Conservation (phyloP, 345 rosid species). For the Kandelia obovata region DNA sequence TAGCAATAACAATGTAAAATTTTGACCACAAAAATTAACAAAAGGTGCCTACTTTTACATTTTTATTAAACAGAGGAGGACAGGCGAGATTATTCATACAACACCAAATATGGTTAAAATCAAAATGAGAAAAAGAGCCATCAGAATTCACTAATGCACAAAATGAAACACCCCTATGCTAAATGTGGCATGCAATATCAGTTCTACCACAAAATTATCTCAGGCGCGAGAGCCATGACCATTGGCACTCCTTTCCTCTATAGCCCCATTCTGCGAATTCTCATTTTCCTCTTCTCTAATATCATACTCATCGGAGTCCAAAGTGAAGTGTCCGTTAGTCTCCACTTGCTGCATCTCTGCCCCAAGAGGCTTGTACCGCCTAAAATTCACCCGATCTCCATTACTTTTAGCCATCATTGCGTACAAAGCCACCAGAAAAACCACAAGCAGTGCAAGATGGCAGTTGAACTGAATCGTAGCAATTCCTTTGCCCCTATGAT, state of each 20-base stretch:
- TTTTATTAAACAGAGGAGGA: too few species aligned
- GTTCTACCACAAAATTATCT: constrained; percentile 25
- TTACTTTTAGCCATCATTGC: constrained; percentile 43
- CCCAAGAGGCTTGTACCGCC: constrained; percentile 59
- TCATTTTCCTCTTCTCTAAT: constrained; percentile 38
- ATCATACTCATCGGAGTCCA: constrained; percentile 78
- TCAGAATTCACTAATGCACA: too few species aligned
- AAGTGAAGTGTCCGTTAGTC: constrained; percentile 46
- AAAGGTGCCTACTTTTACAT: too few species aligned
- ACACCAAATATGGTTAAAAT: too few species aligned
- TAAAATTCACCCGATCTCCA: constrained; percentile 37
- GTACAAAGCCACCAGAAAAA: constrained; percentile 40
- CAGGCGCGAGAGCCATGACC: constrained; percentile 48
- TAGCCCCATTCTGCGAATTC: constrained; percentile 15
- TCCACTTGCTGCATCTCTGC: constrained; percentile 53
- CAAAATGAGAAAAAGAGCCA: too few species aligned
- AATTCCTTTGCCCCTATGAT: constrained; percentile 77
- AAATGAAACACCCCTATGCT: too few species aligned
- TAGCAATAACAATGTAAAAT: too few species aligned
- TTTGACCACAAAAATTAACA: too few species aligned
- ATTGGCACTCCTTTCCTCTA: constrained; percentile 41
- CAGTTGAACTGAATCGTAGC: constrained; percentile 91
- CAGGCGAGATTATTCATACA: too few species aligned
- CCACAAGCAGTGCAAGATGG: constrained; percentile 77
- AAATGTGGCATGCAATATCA: constrained; percentile 1